phyloP scores from a whole-genome alignment of 2,329 filamentous ascomycete genomes.

The Diaporthe sp. region DNA sequence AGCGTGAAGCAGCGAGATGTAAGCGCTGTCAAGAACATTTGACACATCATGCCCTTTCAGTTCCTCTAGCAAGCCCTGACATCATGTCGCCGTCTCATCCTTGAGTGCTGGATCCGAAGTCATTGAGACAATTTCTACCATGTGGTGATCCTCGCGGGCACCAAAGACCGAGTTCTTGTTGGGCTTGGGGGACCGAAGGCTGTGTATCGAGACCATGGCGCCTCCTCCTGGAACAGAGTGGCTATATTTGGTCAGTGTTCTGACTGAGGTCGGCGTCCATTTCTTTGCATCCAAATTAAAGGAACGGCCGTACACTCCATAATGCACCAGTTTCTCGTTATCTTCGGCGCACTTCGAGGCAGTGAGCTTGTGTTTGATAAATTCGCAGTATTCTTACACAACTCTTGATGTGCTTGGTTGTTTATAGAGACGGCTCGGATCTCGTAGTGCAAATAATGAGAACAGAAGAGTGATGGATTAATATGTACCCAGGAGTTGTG shows the following conservation, averaged over 20 bases:
- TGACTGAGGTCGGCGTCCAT: conserved; percentile 13
- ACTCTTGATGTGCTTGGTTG: no score
- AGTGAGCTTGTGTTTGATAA: no score
- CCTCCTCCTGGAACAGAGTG: conserved; percentile 6
- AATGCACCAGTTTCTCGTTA: conserved; percentile 32
- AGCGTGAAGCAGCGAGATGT: conserved; percentile 48
- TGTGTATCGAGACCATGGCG: conserved; percentile 30
- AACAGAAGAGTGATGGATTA: no score
- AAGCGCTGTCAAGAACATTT: conserved; percentile 47
- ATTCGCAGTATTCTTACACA: no score
- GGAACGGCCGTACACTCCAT: conserved; percentile 25
- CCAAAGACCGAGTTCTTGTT: conserved; percentile 26
- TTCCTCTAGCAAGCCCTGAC: conserved; percentile 41
- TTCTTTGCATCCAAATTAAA: background rate
- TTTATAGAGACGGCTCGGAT: no score
- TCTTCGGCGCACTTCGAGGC: conserved; percentile 24
- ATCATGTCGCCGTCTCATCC: conserved; percentile 16
- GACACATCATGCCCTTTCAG: conserved; percentile 40
- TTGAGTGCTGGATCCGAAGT: conserved; percentile 30
- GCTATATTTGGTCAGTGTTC: conserved; percentile 6
- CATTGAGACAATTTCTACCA: conserved; percentile 31
- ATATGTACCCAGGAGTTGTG: no score
- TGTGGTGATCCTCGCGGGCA: conserved; percentile 16
- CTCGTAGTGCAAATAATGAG: no score
- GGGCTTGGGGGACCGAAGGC: conserved; percentile 2